These are phyloP conservation scores for Vitis cinerea DNA, from an alignment of 164 flowering plant genomes.

Conservation along the genomic window DNA sequence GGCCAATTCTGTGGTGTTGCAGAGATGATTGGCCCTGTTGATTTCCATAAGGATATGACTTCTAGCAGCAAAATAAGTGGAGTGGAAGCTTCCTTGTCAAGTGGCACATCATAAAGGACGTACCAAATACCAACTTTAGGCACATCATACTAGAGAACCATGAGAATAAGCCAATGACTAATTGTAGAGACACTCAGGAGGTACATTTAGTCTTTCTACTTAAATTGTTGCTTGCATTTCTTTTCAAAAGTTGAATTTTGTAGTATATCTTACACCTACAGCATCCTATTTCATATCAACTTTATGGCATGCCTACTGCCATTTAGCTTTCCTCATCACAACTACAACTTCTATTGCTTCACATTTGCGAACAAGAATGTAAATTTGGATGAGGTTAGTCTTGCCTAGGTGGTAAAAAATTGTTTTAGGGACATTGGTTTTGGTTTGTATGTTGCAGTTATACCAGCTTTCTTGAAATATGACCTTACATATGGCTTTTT, in stretches of 20 bases:
- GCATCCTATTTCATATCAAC: no score
- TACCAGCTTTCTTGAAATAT: neutral
- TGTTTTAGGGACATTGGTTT: neutral
- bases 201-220: slow-evolving; percentile 25
- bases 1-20: slow-evolving; percentile 97
- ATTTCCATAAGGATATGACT: slow-evolving; percentile 78
- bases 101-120: slow-evolving; percentile 91
- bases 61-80: slow-evolving; percentile 99
- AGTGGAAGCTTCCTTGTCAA: slow-evolving; percentile 86
- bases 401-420: no score
- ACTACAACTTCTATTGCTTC: no score
- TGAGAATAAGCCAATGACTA: slow-evolving; percentile 92
- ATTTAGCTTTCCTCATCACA: no score
- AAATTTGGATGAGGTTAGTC: no score
- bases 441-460: no score
- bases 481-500: neutral
- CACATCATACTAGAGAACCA: slow-evolving; percentile 86
- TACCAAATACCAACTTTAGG: slow-evolving; percentile 66
- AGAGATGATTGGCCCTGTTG: slow-evolving; percentile 85
- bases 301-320: no score
- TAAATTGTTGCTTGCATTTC: no score
- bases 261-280: no score
- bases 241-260: no score
- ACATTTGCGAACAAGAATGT: no score
- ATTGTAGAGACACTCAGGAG: slow-evolving; percentile 97